These are phyloP conservation scores for Apiotrichum siamense DNA, from an alignment of 1,284 basidiomycete genomes.

Conservation along the genomic window DNA sequence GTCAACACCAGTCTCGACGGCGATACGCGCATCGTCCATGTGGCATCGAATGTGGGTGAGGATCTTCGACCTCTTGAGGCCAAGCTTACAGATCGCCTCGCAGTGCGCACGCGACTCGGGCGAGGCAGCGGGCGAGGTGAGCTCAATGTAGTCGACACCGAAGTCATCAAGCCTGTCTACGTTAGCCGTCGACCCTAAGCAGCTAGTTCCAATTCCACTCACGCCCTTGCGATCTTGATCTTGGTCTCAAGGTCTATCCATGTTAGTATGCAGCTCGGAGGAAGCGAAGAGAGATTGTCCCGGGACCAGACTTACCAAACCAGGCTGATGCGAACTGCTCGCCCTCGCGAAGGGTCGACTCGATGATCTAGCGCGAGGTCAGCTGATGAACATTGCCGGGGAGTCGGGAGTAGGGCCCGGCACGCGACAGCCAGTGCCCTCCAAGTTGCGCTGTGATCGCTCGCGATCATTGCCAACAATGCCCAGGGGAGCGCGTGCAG, in stretches of 20 bases:
- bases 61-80: constrained; percentile 74
- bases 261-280: constrained; percentile 62
- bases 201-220: constrained; percentile 1
- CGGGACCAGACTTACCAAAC: constrained; percentile 8
- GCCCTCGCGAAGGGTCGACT: constrained; percentile 94
- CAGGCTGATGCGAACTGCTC: constrained; percentile 98
- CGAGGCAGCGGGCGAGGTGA: constrained; percentile 96
- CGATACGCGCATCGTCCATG: constrained; percentile 98
- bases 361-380: constrained; percentile 63
- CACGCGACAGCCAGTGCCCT: too few relatives aligned
- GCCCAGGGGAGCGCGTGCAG: too few relatives aligned
- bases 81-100: constrained; percentile 99
- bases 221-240: constrained; percentile 92
- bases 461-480: too few relatives aligned
- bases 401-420: too few relatives aligned
- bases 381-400: neutral
- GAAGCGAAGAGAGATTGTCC: neutral
- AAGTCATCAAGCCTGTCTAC: constrained; percentile 70
- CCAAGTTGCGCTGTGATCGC: too few relatives aligned
- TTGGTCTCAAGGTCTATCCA: constrained; percentile 77
- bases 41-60: constrained; percentile 99
- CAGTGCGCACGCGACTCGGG: constrained; percentile 93
- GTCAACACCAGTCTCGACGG: constrained; percentile 98
- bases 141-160: constrained; percentile 99
- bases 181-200: constrained; percentile 8